Evolutionary conservation across 1,284 basidiomycete genomes (phyloP).

Genomic region (Malassezia globosa): DNA sequence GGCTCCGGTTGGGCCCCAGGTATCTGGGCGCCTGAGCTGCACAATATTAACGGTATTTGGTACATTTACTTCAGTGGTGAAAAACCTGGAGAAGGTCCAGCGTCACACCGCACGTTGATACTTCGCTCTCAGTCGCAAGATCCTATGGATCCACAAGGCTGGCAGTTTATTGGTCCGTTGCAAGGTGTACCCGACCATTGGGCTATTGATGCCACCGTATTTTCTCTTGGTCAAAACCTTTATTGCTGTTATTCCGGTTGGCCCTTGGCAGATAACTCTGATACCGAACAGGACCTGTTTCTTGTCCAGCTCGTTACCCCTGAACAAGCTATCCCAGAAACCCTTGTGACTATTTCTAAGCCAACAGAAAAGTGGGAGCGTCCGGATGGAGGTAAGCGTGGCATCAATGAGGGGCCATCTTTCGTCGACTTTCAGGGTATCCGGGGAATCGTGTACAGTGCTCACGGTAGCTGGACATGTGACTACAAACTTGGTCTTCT

Average conservation of each 20-base stretch:
- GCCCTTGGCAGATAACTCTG: slow-evolving; percentile 15
- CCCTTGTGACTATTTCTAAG: slow-evolving; percentile 15
- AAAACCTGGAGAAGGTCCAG: slow-evolving; percentile 11
- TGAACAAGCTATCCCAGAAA: slow-evolving; percentile 9
- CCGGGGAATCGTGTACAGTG: slow-evolving; percentile 18
- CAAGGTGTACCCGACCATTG: slow-evolving; percentile 19
- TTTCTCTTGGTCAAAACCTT: slow-evolving; percentile 1
- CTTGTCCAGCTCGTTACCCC: slow-evolving; percentile 9
- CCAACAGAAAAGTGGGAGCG: slow-evolving; percentile 14
- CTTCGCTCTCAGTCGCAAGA: slow-evolving; percentile 9
- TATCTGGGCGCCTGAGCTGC: slow-evolving; percentile 18
- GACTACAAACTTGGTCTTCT: slow-evolving; percentile 19
- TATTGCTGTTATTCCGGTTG: slow-evolving; percentile 19
- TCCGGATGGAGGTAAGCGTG: slow-evolving; percentile 17
- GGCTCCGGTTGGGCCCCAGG: slow-evolving; percentile 17
- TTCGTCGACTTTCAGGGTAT: slow-evolving; percentile 9
- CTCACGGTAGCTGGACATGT: slow-evolving; percentile 20
- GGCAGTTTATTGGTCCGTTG: slow-evolving; percentile 15
- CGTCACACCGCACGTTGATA: slow-evolving; percentile 17
- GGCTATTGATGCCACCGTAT: slow-evolving; percentile 17
- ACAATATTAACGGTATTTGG: slow-evolving; percentile 14
- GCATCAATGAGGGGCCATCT: slow-evolving; percentile 17
- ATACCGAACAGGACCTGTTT: slow-evolving; percentile 19
- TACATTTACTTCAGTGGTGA: slow-evolving; percentile 17
- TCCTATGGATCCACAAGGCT: slow-evolving; percentile 16